These are phyloP conservation scores for Aureobasidium namibiae DNA, from an alignment of 2,329 filamentous ascomycete species.

Conservation along the genomic window DNA sequence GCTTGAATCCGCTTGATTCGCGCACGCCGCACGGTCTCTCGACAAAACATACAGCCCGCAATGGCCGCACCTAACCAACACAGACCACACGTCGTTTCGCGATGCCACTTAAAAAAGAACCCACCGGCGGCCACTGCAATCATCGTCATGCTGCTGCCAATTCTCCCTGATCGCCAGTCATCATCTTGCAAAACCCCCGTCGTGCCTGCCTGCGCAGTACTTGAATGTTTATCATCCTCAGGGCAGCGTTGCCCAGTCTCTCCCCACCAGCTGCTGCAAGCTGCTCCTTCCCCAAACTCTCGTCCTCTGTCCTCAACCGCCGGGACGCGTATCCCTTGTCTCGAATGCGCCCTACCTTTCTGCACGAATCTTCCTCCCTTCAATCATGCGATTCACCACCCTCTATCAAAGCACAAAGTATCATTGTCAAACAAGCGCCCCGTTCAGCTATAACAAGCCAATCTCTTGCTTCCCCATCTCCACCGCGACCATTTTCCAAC, in stretches of 20 bases:
- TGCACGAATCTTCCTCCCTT: not conserved
- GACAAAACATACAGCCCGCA: conserved; percentile 2
- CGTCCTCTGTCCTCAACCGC: conserved; percentile 5
- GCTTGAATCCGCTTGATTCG: too few species aligned
- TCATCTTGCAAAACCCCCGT: not conserved
- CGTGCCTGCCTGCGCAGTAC: not conserved
- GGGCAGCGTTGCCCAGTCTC: not conserved
- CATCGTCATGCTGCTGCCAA: conserved; percentile 5
- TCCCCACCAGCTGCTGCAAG: not conserved
- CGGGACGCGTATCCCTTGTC: not conserved
- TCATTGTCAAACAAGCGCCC: not conserved
- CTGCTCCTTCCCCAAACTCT: conserved; percentile 3
- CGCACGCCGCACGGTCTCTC: not conserved
- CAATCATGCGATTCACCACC: not conserved
- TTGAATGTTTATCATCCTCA: not conserved
- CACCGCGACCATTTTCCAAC: conserved; percentile 1
- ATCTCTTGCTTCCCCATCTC: conserved; percentile 8
- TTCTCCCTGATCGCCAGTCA: not conserved
- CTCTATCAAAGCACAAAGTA: conserved; percentile 1
- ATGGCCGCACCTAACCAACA: not conserved
- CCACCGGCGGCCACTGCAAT: conserved; percentile 10
- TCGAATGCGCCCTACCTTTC: not conserved
- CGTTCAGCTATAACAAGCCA: conserved; percentile 7
- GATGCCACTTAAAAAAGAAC: conserved; percentile 4
- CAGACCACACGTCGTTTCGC: conserved; percentile 8